Percentiles rank a stretch among this genome's conserved stretches.
Conservation (phyloP, 2,329 filamentous ascomycete species). For the Calonectria crousiana region DNA sequence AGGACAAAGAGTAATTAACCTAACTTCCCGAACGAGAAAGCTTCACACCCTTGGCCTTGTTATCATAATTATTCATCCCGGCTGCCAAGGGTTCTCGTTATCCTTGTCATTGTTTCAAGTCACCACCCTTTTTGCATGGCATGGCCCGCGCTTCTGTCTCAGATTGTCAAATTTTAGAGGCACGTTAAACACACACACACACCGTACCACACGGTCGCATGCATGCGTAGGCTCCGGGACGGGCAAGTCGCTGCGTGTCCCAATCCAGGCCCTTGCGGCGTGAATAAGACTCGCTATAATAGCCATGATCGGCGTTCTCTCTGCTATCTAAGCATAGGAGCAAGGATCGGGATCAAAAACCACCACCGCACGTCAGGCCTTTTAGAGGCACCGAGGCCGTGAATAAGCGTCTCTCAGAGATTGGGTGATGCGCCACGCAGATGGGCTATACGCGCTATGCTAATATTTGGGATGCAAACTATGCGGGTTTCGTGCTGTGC, state of each 20-base stretch:
- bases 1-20: conserved; percentile 3
- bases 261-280: not conserved
- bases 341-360: conserved; percentile 3
- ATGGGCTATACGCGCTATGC: conserved; percentile 5
- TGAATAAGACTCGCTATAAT: not conserved
- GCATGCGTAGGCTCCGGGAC: conserved; percentile 1
- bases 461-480: conserved; percentile 4
- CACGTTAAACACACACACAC: conserved; percentile 20
- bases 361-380: conserved; percentile 10
- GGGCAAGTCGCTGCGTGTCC: not conserved
- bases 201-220: conserved; percentile 17
- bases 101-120: conserved; percentile 38
- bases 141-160: conserved; percentile 37
- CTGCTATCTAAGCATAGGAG: not conserved
- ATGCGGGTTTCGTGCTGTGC: not conserved
- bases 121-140: conserved; percentile 23
- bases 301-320: not conserved
- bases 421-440: conserved; percentile 2
- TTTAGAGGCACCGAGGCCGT: not conserved
- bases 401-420: not conserved
- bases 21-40: conserved; percentile 16
- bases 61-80: conserved; percentile 7
- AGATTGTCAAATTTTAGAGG: conserved; percentile 44
- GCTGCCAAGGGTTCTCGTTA: conserved; percentile 10
- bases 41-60: conserved; percentile 10